A percentile compares a stretch with the other conserved stretches of the same genome.
phyloP scores from a whole-genome alignment of 163 green algal genomes.

The Scenedesmus sp. region DNA sequence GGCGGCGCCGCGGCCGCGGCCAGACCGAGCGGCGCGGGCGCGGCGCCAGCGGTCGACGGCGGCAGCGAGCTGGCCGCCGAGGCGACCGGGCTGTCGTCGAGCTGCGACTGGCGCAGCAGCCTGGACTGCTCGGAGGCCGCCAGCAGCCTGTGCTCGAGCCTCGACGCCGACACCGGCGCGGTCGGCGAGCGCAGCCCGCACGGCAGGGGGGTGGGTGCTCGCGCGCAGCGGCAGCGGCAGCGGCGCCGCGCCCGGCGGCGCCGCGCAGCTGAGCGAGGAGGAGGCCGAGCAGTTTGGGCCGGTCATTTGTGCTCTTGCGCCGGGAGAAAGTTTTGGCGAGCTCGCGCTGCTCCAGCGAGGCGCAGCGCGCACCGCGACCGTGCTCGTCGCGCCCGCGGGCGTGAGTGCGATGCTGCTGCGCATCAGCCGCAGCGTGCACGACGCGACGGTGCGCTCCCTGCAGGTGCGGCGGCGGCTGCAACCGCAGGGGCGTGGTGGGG shows the following conservation, averaged over 20 bases:
- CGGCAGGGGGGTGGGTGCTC: neutral
- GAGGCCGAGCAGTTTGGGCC: conserved; percentile 49
- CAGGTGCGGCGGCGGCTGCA: conserved; percentile 20
- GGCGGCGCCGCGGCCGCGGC: neutral
- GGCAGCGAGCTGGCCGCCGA: neutral
- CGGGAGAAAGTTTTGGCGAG: conserved; percentile 63
- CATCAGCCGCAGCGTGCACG: conserved; percentile 34
- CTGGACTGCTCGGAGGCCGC: conserved; percentile 27
- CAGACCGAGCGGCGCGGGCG: conserved; percentile 2
- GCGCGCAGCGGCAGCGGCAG: neutral
- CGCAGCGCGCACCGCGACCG: conserved; percentile 50
- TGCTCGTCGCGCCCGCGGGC: conserved; percentile 48
- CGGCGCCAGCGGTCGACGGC: neutral
- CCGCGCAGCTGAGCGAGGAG: conserved; percentile 1
- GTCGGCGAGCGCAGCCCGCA: neutral
- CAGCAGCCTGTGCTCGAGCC: neutral
- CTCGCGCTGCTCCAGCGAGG: conserved; percentile 55
- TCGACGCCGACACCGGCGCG: neutral
- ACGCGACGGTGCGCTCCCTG: conserved; percentile 17
- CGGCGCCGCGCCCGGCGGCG: neutral
- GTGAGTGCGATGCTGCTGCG: conserved; percentile 22
- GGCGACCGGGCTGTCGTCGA: neutral
- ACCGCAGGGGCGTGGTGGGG: no score
- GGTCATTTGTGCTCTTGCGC: conserved; percentile 42
- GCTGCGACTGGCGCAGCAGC: conserved; percentile 19